phyloP scores from a whole-genome alignment of 768 basidiomycete genomes.

The Tricholoma matsutake region DNA sequence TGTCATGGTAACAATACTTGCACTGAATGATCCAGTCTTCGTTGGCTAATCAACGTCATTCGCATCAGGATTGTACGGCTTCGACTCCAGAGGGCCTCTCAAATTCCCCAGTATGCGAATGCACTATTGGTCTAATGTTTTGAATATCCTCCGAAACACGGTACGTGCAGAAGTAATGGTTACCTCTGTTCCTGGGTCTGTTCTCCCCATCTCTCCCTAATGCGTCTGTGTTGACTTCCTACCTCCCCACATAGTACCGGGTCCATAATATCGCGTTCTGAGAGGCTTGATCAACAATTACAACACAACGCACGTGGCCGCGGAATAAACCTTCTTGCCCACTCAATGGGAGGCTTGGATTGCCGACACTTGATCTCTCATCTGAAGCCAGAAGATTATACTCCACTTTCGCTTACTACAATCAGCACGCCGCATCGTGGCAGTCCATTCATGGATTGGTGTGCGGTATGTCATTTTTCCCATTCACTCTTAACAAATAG shows the following conservation, averaged over 20 bases:
- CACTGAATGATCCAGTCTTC: neutral
- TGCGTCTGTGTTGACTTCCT: neutral
- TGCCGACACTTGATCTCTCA: constrained; percentile 90
- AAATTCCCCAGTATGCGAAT: constrained; percentile 80
- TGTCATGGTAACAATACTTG: constrained; percentile 73
- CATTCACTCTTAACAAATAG: neutral
- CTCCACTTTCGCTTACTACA: constrained; percentile 82
- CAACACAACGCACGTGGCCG: constrained; percentile 63
- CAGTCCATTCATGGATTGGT: constrained; percentile 99
- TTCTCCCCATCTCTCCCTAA: neutral
- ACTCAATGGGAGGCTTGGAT: constrained; percentile 98
- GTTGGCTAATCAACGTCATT: constrained; percentile 7
- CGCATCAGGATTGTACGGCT: constrained; percentile 82
- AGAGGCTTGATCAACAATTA: constrained; percentile 71
- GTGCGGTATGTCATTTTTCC: constrained; percentile 54
- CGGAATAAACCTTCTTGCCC: constrained; percentile 90
- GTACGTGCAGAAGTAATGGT: constrained; percentile 95
- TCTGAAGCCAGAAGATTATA: constrained; percentile 77
- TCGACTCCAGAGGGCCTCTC: constrained; percentile 83
- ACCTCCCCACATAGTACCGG: constrained; percentile 63
- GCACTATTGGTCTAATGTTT: constrained; percentile 93
- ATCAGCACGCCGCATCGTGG: constrained; percentile 94
- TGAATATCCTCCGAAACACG: constrained; percentile 72
- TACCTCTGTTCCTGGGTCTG: constrained; percentile 89
- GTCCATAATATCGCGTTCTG: constrained; percentile 78